Evolutionary conservation across 768 basidiomycete genomes (phyloP), one percentile per base, ranked within the genome.

Genomic region (Coprinopsis cinerea): DNA sequence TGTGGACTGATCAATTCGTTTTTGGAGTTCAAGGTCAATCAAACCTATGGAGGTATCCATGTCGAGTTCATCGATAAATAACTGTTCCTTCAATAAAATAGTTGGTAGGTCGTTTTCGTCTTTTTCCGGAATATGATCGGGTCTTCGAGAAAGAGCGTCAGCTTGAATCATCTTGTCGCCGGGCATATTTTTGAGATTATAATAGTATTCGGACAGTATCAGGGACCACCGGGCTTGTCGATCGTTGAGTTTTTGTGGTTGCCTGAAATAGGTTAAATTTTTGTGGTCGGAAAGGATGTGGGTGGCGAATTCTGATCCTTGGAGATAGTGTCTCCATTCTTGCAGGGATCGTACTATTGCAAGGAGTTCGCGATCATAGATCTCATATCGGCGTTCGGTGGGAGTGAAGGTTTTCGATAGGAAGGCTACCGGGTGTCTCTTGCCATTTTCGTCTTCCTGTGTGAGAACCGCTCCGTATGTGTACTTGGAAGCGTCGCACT

Each of bases 191-290:
- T 69, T 67, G 62, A 73, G 4, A 61, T 53, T 0, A n/a, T 11
- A 3, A 69, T 55, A 0, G 57, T 52, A 23, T 51, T 4, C 61
- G 49, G 10, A 71, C 63, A 0, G 72, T 57, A 49, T 64, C 68
- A 25, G 18, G 9, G 37, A 39, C n/a, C n/a, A n/a, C n/a, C n/a
- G n/a, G n/a, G n/a, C n/a, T n/a, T n/a, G n/a, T n/a, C n/a, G n/a
- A n/a, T n/a, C n/a, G n/a, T n/a, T n/a, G n/a, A n/a, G n/a, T n/a
- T n/a, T n/a, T n/a, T n/a, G n/a, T n/a, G n/a, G n/a, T n/a, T n/a
- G n/a, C n/a, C n/a, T n/a, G n/a, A n/a, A n/a, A n/a, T n/a, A n/a
- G n/a, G n/a, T n/a, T n/a, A n/a, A n/a, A n/a, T n/a, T n/a, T n/a
- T n/a, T n/a, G n/a, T n/a, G n/a, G n/a, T n/a, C n/a, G n/a, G n/a